Base-by-base conservation (phyloP, 1,139 yeast genomes). In the Debaryomyces psychrophilus region DNA sequence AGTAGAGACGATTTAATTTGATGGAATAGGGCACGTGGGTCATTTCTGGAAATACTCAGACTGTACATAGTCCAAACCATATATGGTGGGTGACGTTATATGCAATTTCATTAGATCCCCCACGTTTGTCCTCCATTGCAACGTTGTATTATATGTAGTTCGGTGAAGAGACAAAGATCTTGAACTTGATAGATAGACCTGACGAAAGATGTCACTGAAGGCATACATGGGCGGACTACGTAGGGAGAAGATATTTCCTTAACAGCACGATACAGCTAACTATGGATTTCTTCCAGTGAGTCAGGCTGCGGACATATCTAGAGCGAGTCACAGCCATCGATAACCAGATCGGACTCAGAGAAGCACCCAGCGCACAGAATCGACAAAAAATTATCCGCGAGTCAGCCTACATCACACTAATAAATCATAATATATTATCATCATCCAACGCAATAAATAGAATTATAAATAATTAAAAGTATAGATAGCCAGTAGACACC, bases 21-120 rank as follows among this genome's bases (percentile, higher is more conserved):
- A 34, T 12, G 11, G 20, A 5, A 3, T 34, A n/a, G n/a, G 4
- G 37, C 44, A 41, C 44, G 44, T 41, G 44, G 44, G 43, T 5
- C 36, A 28, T 9, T 15, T 38, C n/a, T 18, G 8, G 12, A 15
- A 11, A 35, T n/a, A 8, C 5, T 29, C 9, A 11, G 23, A 29
- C 39, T 36, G 29, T 14, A 29, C 12, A 8, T 29, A 12, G 14
- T 12, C 3, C 4, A 12, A 2, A 14, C 5, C 14, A 6, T 18
- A 7, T 20, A n/a, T n/a, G n/a, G n/a, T n/a, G n/a, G 18, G 8
- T 29, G 3, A 5, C 3, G 14, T 33, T 33, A 20, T 33, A 12
- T 20, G 37, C 37, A 33, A 25, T 11, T 7, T 33, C 8, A 7
- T 5, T 18, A 12, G 22, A 4, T 33, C 33, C 33, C 18, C 33